phyloP scores from a whole-genome alignment of 371 early-diverging fungal species.

The Actinomortierella wolfii region DNA sequence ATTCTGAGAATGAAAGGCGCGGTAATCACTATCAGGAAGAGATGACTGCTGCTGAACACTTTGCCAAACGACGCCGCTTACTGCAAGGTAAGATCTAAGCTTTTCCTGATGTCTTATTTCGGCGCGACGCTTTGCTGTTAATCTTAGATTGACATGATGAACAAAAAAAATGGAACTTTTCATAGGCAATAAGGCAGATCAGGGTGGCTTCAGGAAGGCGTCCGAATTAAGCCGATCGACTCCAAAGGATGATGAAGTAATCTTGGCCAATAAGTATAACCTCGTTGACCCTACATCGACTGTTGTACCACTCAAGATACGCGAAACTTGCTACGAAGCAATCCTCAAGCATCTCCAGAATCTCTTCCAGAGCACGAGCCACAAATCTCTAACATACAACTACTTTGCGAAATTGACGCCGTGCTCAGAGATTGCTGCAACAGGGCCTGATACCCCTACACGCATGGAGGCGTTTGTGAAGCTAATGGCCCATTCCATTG shows the following conservation, averaged over 20 bases:
- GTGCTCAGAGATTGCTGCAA: not conserved
- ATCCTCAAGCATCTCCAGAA: conserved; percentile 11
- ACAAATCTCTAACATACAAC: conserved; percentile 18
- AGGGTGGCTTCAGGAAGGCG: too few relatives aligned
- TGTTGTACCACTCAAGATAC: conserved; percentile 26
- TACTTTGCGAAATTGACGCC: conserved; percentile 9
- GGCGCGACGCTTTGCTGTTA: too few relatives aligned
- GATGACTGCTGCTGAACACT: too few relatives aligned
- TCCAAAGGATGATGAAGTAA: not conserved
- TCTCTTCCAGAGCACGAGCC: conserved; percentile 16
- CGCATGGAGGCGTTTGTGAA: conserved; percentile 13
- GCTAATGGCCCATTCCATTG: conserved; percentile 18
- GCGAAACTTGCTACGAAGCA: conserved; percentile 35
- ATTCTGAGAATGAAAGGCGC: not conserved
- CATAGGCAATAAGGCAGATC: too few relatives aligned
- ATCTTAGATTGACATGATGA: too few relatives aligned
- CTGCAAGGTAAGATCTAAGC: too few relatives aligned
- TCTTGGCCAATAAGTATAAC: conserved; percentile 17
- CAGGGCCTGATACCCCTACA: not conserved
- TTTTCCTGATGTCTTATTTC: too few relatives aligned
- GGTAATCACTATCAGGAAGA: too few relatives aligned
- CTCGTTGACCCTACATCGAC: conserved; percentile 12
- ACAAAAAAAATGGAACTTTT: too few relatives aligned
- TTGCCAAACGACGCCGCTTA: too few relatives aligned
- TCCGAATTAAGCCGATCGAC: not conserved